Percentiles rank a stretch among this genome's conserved stretches.
Conservation (phyloP, 345 rosid species). For the Euphorbia pulcherrima region DNA sequence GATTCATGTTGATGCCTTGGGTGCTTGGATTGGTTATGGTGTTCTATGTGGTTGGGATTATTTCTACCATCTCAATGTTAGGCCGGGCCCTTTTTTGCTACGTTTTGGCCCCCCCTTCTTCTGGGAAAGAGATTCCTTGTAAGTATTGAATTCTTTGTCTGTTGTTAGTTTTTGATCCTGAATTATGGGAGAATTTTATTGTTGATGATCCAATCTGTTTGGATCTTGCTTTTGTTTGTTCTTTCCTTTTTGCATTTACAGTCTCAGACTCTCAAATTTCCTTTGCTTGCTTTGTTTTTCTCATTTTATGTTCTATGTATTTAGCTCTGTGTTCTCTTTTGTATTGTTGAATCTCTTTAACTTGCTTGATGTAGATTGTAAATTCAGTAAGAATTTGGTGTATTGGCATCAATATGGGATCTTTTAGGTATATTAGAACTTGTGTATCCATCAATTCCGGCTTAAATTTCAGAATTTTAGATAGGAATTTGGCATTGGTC, state of each 20-base stretch:
- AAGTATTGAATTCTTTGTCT: constrained; percentile 3
- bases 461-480: too few relatives aligned
- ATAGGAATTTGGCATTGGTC: too few relatives aligned
- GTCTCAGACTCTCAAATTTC: too few relatives aligned
- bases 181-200: not conserved
- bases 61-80: constrained; percentile 61
- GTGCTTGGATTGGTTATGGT: constrained; percentile 66
- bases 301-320: not conserved
- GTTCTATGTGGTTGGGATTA: constrained; percentile 72
- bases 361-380: not conserved
- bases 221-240: not conserved
- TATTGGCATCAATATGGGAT: too few relatives aligned
- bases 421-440: not conserved
- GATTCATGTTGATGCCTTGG: constrained; percentile 94
- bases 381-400: not conserved
- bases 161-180: not conserved
- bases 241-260: too few relatives aligned
- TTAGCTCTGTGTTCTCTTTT: too few relatives aligned
- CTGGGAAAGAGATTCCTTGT: constrained; percentile 55
- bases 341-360: too few relatives aligned
- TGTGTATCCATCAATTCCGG: not conserved
- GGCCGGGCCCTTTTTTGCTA: constrained; percentile 58
- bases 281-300: not conserved
- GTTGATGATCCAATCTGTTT: not conserved
- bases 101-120: constrained; percentile 42